Evolutionary conservation across 164 flowering plant genomes (phyloP).

Genomic region (Buxus sempervirens): DNA sequence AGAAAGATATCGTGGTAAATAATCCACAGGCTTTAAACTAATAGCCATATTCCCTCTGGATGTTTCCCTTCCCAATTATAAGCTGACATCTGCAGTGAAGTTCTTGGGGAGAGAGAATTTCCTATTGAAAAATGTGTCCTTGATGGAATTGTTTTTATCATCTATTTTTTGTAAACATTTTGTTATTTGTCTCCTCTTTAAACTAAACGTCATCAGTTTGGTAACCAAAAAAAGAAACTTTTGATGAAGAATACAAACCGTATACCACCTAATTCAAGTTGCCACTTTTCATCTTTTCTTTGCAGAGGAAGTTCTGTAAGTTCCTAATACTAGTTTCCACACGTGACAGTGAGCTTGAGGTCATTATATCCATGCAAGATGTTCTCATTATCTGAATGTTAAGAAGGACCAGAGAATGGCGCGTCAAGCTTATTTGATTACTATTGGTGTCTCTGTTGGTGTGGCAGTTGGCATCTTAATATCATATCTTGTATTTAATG

Average conservation of each 20-base stretch:
- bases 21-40: not conserved
- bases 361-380: slow-evolving; percentile 41
- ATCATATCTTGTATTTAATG: slow-evolving; percentile 55
- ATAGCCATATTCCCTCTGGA: not conserved
- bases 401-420: slow-evolving; percentile 47
- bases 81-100: no score
- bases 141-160: no score
- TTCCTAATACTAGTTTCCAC: not conserved
- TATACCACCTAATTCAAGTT: not conserved
- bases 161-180: no score
- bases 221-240: not conserved
- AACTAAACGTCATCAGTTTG: not conserved
- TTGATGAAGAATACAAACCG: not conserved
- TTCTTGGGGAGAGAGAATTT: no score
- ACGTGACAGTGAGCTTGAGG: slow-evolving; percentile 9
- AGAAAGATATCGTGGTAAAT: not conserved
- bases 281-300: not conserved
- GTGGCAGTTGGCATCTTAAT: slow-evolving; percentile 66
- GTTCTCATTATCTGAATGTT: slow-evolving; percentile 28
- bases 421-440: slow-evolving; percentile 49
- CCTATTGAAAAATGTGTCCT: no score
- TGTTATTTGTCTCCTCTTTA: no score
- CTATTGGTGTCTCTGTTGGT: slow-evolving; percentile 72
- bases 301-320: not conserved
- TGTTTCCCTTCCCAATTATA: not conserved